A percentile compares a stretch with the other conserved stretches of the same genome.
Conservation (phyloP, 2,329 filamentous ascomycete genomes). For the Akanthomyces muscarius region DNA sequence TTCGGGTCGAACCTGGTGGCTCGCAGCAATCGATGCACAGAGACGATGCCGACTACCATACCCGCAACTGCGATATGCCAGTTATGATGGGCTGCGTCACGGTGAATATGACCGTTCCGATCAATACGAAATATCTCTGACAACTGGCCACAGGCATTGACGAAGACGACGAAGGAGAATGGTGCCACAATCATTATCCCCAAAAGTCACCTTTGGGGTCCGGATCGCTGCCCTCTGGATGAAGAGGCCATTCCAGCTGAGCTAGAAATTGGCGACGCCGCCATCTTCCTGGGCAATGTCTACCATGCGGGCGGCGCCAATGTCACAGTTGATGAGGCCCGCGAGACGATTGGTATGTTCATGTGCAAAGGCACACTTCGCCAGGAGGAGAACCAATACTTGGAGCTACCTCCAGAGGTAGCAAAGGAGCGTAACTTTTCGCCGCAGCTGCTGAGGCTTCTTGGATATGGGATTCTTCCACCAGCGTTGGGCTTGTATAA, state of each 20-base stretch:
- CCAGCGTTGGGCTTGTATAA: slow-evolving; percentile 34
- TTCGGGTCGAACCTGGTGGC: slow-evolving; percentile 37
- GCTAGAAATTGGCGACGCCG: slow-evolving; percentile 37
- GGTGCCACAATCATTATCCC: slow-evolving; percentile 40
- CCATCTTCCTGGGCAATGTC: slow-evolving; percentile 36
- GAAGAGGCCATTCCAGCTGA: slow-evolving; percentile 38
- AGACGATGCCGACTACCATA: slow-evolving; percentile 31
- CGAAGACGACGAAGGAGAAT: slow-evolving; percentile 38
- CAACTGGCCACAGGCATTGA: slow-evolving; percentile 27
- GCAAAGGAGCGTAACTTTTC: slow-evolving; percentile 29
- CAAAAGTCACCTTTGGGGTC: slow-evolving; percentile 37
- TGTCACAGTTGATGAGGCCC: slow-evolving; percentile 27
- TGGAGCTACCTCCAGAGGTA: slow-evolving; percentile 28
- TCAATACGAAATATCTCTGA: not conserved
- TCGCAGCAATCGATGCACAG: slow-evolving; percentile 36
- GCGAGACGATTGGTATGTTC: slow-evolving; percentile 32
- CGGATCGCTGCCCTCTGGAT: slow-evolving; percentile 32
- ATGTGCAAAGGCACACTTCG: slow-evolving; percentile 32
- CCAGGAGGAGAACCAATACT: slow-evolving; percentile 33
- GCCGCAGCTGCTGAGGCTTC: slow-evolving; percentile 29
- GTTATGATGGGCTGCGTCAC: slow-evolving; percentile 37
- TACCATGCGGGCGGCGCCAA: slow-evolving; percentile 41
- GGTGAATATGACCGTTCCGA: slow-evolving; percentile 2
- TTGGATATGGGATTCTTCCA: slow-evolving; percentile 32
- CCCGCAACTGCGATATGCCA: slow-evolving; percentile 31